Evolutionary conservation across 768 basidiomycete species (phyloP), one percentile per base, ranked within the genome.

Genomic region (Vishniacozyma victoriae): DNA sequence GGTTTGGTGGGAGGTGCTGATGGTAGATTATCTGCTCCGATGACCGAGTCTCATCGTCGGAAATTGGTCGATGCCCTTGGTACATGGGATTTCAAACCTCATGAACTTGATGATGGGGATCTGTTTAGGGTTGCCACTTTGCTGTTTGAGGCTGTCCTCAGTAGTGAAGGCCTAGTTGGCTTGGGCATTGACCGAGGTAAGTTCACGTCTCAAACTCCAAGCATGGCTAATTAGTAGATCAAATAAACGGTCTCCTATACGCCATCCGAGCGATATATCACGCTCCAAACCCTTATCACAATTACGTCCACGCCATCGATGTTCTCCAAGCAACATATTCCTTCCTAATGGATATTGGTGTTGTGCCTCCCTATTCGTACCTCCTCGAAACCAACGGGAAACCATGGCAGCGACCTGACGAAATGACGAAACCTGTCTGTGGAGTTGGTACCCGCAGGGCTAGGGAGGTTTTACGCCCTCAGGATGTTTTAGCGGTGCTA

Each of bases 251-350:
- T 9, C 85, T 97, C 61, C 78, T 99, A 33, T 80, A 82, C 58
- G 87, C 93, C 56, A 79, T 97, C n/a, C 82, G 85, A n/a, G 80
- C 81, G 23, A 83, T 93, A 42, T 99, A 99, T 71, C 85, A 91
- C 52, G 78, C 80, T 43, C 82, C 84, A 49, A 96, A 96, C 73
- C 84, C 86, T 22, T 99, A 99, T 71, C 95, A 99, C 77, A 99
- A 97, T 67, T 97, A 93, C 68, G 83, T 88, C 53, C 95, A 99
- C 73, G 95, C 92, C 0, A 76, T 95, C 35, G 95, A 99, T 71
- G 95, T 97, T 14, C 78, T 97, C 18, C 95, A 99, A 67, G 91
- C 92, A 0, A 81, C 82, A 3, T 89, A 95, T 62, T 81, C 80
- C 18, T 96, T 91, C 74, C 77, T 99, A 20, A 78, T 78, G 38